Evolutionary conservation across 2,329 filamentous ascomycete species (phyloP).

Genomic region (Aspergillus ruber): DNA sequence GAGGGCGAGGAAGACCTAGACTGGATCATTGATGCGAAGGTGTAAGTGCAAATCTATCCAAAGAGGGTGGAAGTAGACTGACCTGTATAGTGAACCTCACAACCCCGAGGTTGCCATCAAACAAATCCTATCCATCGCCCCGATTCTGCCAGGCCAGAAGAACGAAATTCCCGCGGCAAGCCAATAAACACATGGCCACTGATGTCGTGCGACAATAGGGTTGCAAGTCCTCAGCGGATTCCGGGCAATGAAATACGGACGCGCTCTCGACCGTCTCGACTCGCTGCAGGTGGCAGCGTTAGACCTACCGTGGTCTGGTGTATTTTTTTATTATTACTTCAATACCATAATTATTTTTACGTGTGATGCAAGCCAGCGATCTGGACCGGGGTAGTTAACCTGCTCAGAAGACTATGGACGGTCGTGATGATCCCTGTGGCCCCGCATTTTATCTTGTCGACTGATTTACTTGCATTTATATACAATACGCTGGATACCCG

Average conservation of each 20-base stretch:
- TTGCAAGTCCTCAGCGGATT: background rate
- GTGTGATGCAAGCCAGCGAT: slow-evolving; percentile 3
- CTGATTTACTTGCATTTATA: slow-evolving; percentile 10
- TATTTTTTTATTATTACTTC: background rate
- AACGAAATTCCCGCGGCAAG: background rate
- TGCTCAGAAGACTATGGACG: slow-evolving; percentile 9
- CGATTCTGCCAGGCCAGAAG: slow-evolving; percentile 73
- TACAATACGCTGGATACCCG: slow-evolving; percentile 28
- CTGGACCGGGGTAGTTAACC: slow-evolving; percentile 16
- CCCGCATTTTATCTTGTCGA: background rate
- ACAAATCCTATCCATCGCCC: slow-evolving; percentile 80
- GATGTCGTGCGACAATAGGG: background rate
- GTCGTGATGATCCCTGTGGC: background rate
- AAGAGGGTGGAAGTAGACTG: background rate
- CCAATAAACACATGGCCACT: background rate
- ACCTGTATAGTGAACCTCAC: slow-evolving; percentile 49
- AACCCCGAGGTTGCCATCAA: slow-evolving; percentile 65
- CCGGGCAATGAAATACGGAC: background rate
- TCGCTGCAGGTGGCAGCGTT: background rate
- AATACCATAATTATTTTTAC: background rate
- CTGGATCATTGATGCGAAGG: slow-evolving; percentile 83
- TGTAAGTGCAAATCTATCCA: slow-evolving; percentile 51
- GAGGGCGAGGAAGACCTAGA: slow-evolving; percentile 85
- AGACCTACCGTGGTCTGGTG: background rate
- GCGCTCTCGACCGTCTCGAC: background rate